Base-by-base conservation (phyloP, 2,329 filamentous ascomycete genomes). In the Penicillium sp. region DNA sequence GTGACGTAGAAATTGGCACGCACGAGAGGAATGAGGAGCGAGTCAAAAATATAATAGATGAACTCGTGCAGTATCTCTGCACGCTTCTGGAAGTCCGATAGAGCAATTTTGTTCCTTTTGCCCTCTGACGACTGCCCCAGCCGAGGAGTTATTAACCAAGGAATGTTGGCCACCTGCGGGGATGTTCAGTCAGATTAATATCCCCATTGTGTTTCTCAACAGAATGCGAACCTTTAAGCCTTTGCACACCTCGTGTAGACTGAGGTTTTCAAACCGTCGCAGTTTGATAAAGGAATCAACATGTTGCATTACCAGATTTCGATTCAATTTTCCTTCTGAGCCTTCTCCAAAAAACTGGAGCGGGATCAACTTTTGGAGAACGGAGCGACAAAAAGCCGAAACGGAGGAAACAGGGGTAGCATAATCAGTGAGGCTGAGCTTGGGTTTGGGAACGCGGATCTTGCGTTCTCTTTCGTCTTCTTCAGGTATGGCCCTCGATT, bases 1-100 rank as follows among this genome's bases (percentile, higher is more conserved):
- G 93, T 98, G 25, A 96, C 86, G 59, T 97, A 91, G 57, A 98
- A 98, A 57, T 93, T 90, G 47, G 80, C 82, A 21, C 87, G 81
- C 33, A 97, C 78, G 6, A 98, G 74, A 7, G 93, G 91, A 54
- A 97, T 86, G 40, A 98, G 60, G 15, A 96, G 74, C 0, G 90
- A 96, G 64, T 98, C 93, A 56, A 98, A 93, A 3, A 94, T 51
- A 61, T 90, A 98, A 68, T 96, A 97, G 5, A 97, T 57, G 42
- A 97, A 82, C 62, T 98, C 93, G 37, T 81, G 68, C 33, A 96
- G 79, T 0, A 97, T 74, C 57, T 96, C 86, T 17, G 70, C 72
- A 8, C 90, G 82, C 64, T 96, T 97, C 5, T 70, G 68, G 19
- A 78, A 72, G 58, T 97, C 91, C 0, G 84, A 82, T 43, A 75